These are phyloP conservation scores for Phytopythium oedochilum DNA, from an alignment of 352 stramenopile species.

Conservation along the genomic window DNA sequence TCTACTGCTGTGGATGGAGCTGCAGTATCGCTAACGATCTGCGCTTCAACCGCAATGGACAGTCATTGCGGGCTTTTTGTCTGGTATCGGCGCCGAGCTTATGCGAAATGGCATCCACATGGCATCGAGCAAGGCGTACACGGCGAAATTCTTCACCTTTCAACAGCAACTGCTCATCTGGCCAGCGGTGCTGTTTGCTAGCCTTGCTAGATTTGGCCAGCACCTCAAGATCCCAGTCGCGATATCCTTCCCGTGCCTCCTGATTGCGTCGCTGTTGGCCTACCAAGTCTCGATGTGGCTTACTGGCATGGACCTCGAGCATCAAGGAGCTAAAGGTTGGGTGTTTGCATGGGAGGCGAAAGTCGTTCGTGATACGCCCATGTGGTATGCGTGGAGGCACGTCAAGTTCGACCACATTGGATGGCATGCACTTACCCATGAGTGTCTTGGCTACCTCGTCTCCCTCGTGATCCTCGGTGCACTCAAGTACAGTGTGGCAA, in stretches of 20 bases:
- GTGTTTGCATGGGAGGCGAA: slow-evolving; percentile 63
- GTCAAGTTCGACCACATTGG: slow-evolving; percentile 57
- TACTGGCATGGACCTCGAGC: slow-evolving; percentile 28
- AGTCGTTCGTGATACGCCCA: slow-evolving; percentile 59
- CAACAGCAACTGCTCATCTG: slow-evolving; percentile 51
- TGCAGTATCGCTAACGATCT: not conserved
- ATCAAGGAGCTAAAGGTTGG: slow-evolving; percentile 31
- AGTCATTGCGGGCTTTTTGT: slow-evolving; percentile 79
- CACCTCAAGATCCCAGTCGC: slow-evolving; percentile 59
- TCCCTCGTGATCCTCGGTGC: slow-evolving; percentile 70
- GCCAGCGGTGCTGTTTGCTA: slow-evolving; percentile 55
- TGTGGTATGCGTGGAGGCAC: slow-evolving; percentile 75
- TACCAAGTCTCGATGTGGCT: slow-evolving; percentile 47
- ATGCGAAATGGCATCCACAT: slow-evolving; percentile 82
- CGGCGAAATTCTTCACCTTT: slow-evolving; percentile 45
- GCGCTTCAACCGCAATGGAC: not conserved
- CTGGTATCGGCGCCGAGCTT: slow-evolving; percentile 69
- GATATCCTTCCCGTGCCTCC: slow-evolving; percentile 65
- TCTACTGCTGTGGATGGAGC: no score
- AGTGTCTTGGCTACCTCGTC: slow-evolving; percentile 60
- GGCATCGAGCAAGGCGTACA: slow-evolving; percentile 53
- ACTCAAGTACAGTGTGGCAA: slow-evolving; percentile 80
- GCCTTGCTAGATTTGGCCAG: slow-evolving; percentile 47
- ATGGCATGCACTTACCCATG: slow-evolving; percentile 50
- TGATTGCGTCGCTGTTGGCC: slow-evolving; percentile 48